These are phyloP conservation scores for Podaxis mareebaensis DNA, from an alignment of 768 basidiomycete species.

Conservation along the genomic window DNA sequence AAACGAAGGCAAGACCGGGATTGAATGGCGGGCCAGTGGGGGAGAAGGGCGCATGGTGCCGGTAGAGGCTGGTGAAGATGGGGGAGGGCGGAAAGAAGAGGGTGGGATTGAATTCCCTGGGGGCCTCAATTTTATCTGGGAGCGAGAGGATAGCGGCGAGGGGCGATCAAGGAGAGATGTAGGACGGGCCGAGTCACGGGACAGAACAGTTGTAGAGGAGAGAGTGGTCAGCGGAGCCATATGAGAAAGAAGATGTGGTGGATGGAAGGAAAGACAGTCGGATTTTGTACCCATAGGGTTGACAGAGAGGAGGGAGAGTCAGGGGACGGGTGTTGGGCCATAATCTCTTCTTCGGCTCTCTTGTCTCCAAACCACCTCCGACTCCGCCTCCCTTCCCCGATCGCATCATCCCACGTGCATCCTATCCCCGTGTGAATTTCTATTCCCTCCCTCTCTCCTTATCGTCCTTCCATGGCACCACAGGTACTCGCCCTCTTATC, in stretches of 20 bases:
- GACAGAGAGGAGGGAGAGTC: slow-evolving; percentile 6
- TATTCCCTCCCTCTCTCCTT: background rate
- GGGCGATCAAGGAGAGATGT: background rate
- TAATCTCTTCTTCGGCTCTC: background rate
- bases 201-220: too few species aligned
- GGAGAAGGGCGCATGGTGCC: slow-evolving; percentile 1
- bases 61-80: background rate
- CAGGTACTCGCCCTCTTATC: slow-evolving; percentile 20
- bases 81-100: background rate
- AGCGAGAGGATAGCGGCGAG: background rate
- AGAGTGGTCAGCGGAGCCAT: background rate
- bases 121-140: background rate
- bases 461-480: slow-evolving; percentile 2
- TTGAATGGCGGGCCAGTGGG: background rate
- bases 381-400: background rate
- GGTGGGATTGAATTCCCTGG: background rate
- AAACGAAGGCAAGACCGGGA: slow-evolving; percentile 15
- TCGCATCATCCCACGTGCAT: slow-evolving; percentile 13
- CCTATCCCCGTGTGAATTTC: background rate
- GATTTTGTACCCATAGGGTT: background rate
- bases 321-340: background rate
- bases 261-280: background rate
- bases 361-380: background rate
- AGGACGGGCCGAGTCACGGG: background rate
- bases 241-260: background rate